phyloP scores from a whole-genome alignment of 805 yeast species.

The Wickerhamiella vanderwaltii region DNA sequence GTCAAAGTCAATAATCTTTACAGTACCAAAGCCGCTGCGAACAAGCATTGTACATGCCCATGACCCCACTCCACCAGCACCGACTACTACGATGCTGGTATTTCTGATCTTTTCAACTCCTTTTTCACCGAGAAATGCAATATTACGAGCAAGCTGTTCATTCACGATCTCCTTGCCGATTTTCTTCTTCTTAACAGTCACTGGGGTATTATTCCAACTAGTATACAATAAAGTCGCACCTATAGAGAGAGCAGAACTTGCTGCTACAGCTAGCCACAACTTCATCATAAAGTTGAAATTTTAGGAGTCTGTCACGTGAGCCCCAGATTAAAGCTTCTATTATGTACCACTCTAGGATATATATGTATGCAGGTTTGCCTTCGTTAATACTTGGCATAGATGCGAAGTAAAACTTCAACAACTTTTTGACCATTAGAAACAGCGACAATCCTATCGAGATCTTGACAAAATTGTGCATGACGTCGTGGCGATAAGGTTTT shows the following conservation, averaged over 20 bases:
- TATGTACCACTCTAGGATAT: background rate
- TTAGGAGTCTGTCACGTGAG: no score
- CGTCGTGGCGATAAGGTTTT: background rate
- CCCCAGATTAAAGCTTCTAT: no score
- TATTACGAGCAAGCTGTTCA: slow-evolving; percentile 88
- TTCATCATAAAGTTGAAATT: no score
- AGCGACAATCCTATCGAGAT: slow-evolving; percentile 12
- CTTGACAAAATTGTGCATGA: slow-evolving; percentile 6
- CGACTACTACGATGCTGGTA: slow-evolving; percentile 66
- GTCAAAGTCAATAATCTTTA: slow-evolving; percentile 84
- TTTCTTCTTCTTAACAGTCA: background rate
- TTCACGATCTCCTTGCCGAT: slow-evolving; percentile 44
- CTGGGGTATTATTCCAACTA: background rate
- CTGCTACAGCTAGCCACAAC: slow-evolving; percentile 7
- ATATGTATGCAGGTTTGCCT: no score
- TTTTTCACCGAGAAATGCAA: slow-evolving; percentile 78
- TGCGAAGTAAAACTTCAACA: slow-evolving; percentile 4
- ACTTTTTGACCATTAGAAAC: slow-evolving; percentile 7
- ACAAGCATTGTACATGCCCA: slow-evolving; percentile 88
- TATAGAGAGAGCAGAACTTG: slow-evolving; percentile 2
- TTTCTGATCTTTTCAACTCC: slow-evolving; percentile 65
- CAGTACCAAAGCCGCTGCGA: slow-evolving; percentile 73
- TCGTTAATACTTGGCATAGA: slow-evolving; percentile 13
- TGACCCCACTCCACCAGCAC: slow-evolving; percentile 98
- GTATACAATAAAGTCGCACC: slow-evolving; percentile 7